Evolutionary conservation across 768 basidiomycete genomes (phyloP).

Genomic region (Amanita muscaria): DNA sequence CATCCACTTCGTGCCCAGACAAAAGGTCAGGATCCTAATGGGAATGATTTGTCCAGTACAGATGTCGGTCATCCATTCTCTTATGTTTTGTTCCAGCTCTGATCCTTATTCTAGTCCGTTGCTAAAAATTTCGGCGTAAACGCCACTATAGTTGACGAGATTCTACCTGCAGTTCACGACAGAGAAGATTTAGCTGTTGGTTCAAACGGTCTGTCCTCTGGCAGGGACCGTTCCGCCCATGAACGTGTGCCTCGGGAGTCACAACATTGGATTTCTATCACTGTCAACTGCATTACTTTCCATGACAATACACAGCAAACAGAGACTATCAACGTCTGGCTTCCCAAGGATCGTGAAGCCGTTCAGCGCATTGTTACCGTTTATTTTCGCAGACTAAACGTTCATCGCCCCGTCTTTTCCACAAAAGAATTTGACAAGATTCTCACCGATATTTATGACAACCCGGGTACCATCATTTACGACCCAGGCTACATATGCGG

Average conservation of each 20-base stretch:
- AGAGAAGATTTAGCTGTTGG: conserved; percentile 75
- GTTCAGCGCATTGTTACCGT: conserved; percentile 52
- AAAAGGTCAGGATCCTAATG: conserved; percentile 72
- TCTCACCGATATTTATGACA: conserved; percentile 60
- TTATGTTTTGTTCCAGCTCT: conserved; percentile 1
- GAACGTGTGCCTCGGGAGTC: conserved; percentile 54
- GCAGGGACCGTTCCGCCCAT: conserved; percentile 50
- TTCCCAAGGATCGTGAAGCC: conserved; percentile 71
- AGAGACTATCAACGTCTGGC: conserved; percentile 46
- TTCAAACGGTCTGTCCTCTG: conserved; percentile 59
- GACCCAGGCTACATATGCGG: conserved; percentile 78
- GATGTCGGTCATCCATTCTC: conserved; percentile 28
- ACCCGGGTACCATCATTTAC: conserved; percentile 32
- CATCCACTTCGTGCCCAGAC: conserved; percentile 26
- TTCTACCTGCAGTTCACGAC: conserved; percentile 39
- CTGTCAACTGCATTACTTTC: conserved; percentile 23
- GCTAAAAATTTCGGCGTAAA: conserved; percentile 77
- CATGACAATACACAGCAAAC: conserved; percentile 21
- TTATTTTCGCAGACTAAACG: conserved; percentile 72
- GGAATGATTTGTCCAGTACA: conserved; percentile 70
- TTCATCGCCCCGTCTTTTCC: conserved; percentile 70
- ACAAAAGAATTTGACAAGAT: conserved; percentile 60
- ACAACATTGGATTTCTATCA: conserved; percentile 45
- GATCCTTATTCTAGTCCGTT: conserved; percentile 35
- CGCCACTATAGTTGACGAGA: conserved; percentile 55